A percentile compares a stretch with the other conserved stretches of the same genome.
phyloP scores from a whole-genome alignment of 345 rosid genomes.

The Cardiospermum halicacabum region DNA sequence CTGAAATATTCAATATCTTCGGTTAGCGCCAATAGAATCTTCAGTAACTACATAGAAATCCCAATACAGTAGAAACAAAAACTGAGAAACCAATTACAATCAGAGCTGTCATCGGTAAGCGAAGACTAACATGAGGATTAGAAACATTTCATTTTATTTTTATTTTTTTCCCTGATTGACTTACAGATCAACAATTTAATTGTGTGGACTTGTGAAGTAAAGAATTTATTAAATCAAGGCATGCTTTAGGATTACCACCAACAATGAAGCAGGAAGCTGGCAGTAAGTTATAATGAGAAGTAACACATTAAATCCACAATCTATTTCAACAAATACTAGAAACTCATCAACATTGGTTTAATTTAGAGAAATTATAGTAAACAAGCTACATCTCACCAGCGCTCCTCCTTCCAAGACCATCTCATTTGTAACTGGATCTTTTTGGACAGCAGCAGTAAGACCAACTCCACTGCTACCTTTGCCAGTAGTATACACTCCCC shows the following conservation, averaged over 20 bases:
- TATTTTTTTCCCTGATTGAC: neutral
- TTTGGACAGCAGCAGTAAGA: constrained; percentile 96
- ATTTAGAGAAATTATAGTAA: neutral
- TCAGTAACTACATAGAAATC: constrained; percentile 1
- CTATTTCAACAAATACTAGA: neutral
- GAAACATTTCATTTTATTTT: neutral
- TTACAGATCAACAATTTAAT: neutral
- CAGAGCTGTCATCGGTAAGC: neutral
- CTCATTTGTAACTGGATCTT: constrained; percentile 94
- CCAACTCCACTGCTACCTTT: constrained; percentile 99
- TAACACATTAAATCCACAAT: neutral
- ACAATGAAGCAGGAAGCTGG: neutral
- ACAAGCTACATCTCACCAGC: constrained; percentile 50
- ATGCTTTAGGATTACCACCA: constrained; percentile 1
- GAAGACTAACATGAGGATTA: neutral
- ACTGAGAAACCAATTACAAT: constrained; percentile 3
- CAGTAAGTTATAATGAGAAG: neutral
- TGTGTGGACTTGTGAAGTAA: neutral
- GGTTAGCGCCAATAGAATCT: constrained; percentile 10
- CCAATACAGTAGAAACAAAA: neutral
- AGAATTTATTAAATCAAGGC: constrained; percentile 11
- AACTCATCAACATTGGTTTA: neutral
- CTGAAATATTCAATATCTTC: constrained; percentile 38
- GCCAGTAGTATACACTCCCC: constrained; percentile 94
- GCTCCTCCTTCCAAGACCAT: constrained; percentile 99